Base-by-base conservation (phyloP, 2,329 filamentous ascomycete species). In the Diaporthe sp. region DNA sequence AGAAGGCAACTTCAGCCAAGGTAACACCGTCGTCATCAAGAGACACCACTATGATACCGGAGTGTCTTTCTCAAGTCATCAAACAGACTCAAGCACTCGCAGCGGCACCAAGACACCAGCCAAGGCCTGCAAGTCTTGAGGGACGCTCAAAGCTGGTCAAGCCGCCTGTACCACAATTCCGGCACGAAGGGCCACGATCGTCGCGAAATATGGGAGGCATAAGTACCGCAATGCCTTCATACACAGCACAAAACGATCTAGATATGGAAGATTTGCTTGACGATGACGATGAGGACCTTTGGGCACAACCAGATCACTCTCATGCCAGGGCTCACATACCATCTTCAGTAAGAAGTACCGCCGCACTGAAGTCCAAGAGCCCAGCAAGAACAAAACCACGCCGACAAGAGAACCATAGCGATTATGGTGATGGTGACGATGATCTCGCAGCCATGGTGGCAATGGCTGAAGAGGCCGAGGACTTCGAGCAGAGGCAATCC, bases 381-480 rank as follows among this genome's bases (percentile, higher is more conserved):
- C 72, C 69, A 8, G 62, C 77, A n/a, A 76, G 61, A 37, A 78
- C 79, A 51, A 75, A 75, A 13, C 78, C 80, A 22, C 72, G 76
- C 6, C 72, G 42, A 7, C 46, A 67, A 19, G 76, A 76, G 62
- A 82, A 82, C 51, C 81, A 82, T 37, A 82, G 80, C 68, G 85
- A 85, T 53, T 85, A 87, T 22, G 83, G 80, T 22, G 81, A 82
- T 62, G 75, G 79, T 9, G 82, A 81, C 42, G 76, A 89, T 58
- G 88, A 88, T 74, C 84, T 86, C 69, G 88, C 88, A 46, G 75
- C 75, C 57, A 88, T 91, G 85, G 82, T 89, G 42, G 88, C 87
- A 39, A 84, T 89, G 73, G 89, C 87, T 15, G 84, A 90, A 76
- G 84, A 88, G 72, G 89, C 87, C 17, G 84, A 90, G 76, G 84